These are phyloP conservation scores for Linum usitatissimum DNA, from an alignment of 345 rosid species.

Conservation along the genomic window DNA sequence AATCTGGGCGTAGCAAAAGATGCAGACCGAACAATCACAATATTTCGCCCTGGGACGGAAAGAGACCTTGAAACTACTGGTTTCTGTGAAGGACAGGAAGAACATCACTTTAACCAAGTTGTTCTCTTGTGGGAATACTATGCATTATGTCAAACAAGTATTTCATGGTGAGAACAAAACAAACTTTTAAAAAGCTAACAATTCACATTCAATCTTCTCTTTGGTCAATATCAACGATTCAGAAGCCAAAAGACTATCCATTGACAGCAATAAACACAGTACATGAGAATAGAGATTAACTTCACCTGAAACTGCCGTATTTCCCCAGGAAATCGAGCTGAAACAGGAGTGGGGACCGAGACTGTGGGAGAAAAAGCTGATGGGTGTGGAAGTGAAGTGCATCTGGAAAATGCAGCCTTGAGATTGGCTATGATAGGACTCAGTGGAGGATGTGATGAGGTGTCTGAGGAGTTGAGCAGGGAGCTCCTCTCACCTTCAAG, in stretches of 20 bases:
- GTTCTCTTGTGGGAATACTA: neutral
- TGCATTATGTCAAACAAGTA: too few species aligned
- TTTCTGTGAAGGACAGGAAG: conserved; percentile 39
- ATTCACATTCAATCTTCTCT: too few species aligned
- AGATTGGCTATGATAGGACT: conserved; percentile 33
- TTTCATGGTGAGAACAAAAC: too few species aligned
- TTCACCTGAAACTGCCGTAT: conserved; percentile 38
- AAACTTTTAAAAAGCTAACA: neutral
- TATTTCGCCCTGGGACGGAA: conserved; percentile 56
- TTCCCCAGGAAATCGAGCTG: conserved; percentile 50
- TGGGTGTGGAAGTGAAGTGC: conserved; percentile 68
- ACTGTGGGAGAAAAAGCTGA: conserved; percentile 56
- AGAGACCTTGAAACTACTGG: conserved; percentile 66
- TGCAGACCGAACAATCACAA: conserved; percentile 65
- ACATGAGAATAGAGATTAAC: conserved; percentile 4
- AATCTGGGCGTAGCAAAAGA: conserved; percentile 50
- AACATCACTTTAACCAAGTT: conserved; percentile 4
- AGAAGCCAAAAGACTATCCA: neutral
- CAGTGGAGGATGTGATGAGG: conserved; percentile 22
- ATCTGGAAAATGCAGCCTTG: conserved; percentile 38
- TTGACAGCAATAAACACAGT: neutral
- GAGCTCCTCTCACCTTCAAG: conserved; percentile 56
- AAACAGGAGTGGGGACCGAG: conserved; percentile 38
- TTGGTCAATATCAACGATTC: too few species aligned
- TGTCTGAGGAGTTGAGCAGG: conserved; percentile 39